Evolutionary conservation across 2,329 filamentous ascomycete species (phyloP), one percentile per base, ranked within the genome.

Genomic region (Aspergillus brasiliensis): DNA sequence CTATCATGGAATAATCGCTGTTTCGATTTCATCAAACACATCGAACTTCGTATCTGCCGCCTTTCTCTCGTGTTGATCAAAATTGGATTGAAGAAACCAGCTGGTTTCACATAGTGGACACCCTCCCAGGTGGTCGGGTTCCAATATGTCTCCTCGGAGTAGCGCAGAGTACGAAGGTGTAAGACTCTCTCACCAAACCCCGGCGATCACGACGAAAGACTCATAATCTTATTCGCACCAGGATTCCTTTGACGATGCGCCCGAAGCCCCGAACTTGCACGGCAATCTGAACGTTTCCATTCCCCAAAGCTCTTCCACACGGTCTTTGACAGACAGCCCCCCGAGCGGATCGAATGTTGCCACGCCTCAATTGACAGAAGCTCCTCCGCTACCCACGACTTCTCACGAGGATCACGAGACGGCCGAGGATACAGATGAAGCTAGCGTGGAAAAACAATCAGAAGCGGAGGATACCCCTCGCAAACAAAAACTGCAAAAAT

Each of bases 171-270:
- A 77, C 61, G 76, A 78, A 73, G 76, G 74, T 69, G 78, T 80
- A 58, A 69, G 73, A 65, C 31, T 27, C 21, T 38, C 27, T n/a
- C 27, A 51, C 17, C 28, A 19, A 11, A 34, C 25, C 19, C 40
- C 46, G 51, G n/a, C n/a, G 31, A 21, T 56, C 34, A 57, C 59
- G 52, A 58, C 46, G 61, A 42, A 37, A 37, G 44, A 58, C 44
- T 64, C 61, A 65, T 57, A 40, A 48, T 49, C 17, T 40, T 28
- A 34, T 48, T 51, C n/a, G 27, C 42, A 60, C 19, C 73, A 91
- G 88, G 89, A 93, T 69, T 85, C 85, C 15, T 96, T 96, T 71
- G 91, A 96, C 78, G 92, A 97, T 81, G 92, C 91, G 57, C 75
- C 85, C 82, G 70, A 81, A 75, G 64, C 74, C 67, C 62, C 72